Evolutionary conservation across 2,329 filamentous ascomycete species (phyloP), one percentile per base, ranked within the genome.

Genomic region (Ceratocystis variospora): DNA sequence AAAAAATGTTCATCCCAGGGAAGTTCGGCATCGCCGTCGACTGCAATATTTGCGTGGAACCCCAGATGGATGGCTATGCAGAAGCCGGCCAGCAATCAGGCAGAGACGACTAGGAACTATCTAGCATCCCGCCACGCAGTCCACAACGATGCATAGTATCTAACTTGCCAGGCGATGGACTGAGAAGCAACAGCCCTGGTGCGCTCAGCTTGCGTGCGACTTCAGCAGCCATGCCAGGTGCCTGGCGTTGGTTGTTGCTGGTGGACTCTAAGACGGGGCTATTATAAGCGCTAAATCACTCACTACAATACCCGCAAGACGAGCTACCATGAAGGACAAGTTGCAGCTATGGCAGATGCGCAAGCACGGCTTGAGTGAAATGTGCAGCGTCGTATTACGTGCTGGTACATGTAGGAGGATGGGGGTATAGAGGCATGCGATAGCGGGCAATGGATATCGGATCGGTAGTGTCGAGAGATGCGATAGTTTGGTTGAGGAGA

Each of bases 101-200:
- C 80, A 0, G 86, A 89, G 4, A 87, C 80, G 28, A 96, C 75
- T 15, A 96, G 81, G 73, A 88, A 88, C 0, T 89, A 87, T 0
- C 89, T 88, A 69, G 83, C 83, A 74, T 94, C 89, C 48, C 85
- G 83, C 75, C 93, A 94, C 1, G 82, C 83, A 55, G 93, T 79
- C 72, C 78, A 41, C 37, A 12, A 12, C 37, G 37, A 10, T 4
- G 4, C 37, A 41, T 41, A 10, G 37, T 10, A 12, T 12, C 37
- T 41, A 41, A 41, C 37, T 41, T 41, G 37, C 37, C 12, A 41
- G 8, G 37, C 41, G 44, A 15, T 7, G 22, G 22, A 1, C 22
- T 3, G 2, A 31, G 22, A 5, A 63, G 17, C 3, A 3, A 46
- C n/a, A 28, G 45, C 37, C 10, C 12, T 28, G 37, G 46, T 2